Evolutionary conservation across 2,329 filamentous ascomycete species (phyloP).

Genomic region (Claviceps pusilla): DNA sequence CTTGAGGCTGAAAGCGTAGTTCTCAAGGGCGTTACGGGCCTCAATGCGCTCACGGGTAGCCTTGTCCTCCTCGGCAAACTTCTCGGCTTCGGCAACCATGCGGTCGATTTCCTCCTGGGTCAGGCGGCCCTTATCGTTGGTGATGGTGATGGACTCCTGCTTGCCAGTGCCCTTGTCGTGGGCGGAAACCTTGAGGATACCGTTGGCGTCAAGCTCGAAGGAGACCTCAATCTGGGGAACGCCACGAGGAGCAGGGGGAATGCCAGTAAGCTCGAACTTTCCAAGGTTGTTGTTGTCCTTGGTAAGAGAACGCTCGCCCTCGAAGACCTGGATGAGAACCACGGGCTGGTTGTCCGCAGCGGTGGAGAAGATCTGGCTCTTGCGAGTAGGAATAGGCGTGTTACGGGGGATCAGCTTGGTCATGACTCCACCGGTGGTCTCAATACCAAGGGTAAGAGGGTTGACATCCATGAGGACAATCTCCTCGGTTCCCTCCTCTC

Average conservation of each 20-base stretch:
- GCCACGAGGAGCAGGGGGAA: slow-evolving; percentile 86
- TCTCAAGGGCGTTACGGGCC: slow-evolving; percentile 90
- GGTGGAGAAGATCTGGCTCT: slow-evolving; percentile 96
- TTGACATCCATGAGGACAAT: slow-evolving; percentile 95
- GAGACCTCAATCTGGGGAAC: slow-evolving; percentile 97
- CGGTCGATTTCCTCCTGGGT: slow-evolving; percentile 95
- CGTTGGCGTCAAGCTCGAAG: slow-evolving; percentile 95
- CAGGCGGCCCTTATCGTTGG: slow-evolving; percentile 97
- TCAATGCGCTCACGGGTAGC: slow-evolving; percentile 93
- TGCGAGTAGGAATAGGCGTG: slow-evolving; percentile 87
- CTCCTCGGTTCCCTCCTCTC: slow-evolving; percentile 65
- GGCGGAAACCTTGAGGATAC: slow-evolving; percentile 91
- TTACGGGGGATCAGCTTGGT: slow-evolving; percentile 91
- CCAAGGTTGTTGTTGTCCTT: slow-evolving; percentile 96
- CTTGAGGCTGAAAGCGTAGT: slow-evolving; percentile 98
- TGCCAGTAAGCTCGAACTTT: slow-evolving; percentile 95
- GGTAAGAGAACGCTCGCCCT: slow-evolving; percentile 85
- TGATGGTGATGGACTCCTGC: slow-evolving; percentile 94
- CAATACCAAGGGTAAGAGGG: slow-evolving; percentile 89
- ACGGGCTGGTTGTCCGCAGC: slow-evolving; percentile 93
- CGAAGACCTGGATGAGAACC: slow-evolving; percentile 87
- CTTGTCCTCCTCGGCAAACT: slow-evolving; percentile 99
- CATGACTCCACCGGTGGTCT: slow-evolving; percentile 96
- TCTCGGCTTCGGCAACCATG: slow-evolving; percentile 96
- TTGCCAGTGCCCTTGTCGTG: slow-evolving; percentile 98